A percentile compares a stretch with the other conserved stretches of the same genome.
phyloP scores from a whole-genome alignment of 2,329 filamentous ascomycete genomes.

The Fusarium sp. region DNA sequence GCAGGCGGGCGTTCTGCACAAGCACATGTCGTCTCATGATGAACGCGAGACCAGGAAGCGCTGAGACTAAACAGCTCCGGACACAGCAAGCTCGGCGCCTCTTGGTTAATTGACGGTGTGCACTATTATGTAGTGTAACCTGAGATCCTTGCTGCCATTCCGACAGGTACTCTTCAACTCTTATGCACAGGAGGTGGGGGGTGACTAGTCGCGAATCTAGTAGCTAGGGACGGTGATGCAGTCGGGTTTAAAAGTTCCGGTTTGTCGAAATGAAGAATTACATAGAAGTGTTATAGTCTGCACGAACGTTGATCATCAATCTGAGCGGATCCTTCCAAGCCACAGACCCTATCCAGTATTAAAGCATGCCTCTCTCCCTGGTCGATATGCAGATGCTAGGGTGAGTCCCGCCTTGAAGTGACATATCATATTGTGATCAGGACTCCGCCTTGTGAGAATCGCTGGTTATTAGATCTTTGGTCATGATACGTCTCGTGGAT shows the following conservation, averaged over 20 bases:
- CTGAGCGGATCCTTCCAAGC: slow-evolving; percentile 33
- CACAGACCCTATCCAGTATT: slow-evolving; percentile 18
- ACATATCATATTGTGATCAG: slow-evolving; percentile 46
- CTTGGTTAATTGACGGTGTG: slow-evolving; percentile 26
- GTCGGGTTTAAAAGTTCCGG: slow-evolving; percentile 5
- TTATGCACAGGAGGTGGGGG: slow-evolving; percentile 32
- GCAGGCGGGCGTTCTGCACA: slow-evolving; percentile 15
- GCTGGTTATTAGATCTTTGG: slow-evolving; percentile 2
- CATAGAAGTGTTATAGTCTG: slow-evolving; percentile 15
- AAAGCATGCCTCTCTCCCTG: slow-evolving; percentile 29
- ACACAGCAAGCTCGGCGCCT: slow-evolving; percentile 20
- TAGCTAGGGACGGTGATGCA: neutral
- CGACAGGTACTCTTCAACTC: slow-evolving; percentile 19
- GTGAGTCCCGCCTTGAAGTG: slow-evolving; percentile 40
- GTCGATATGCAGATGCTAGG: slow-evolving; percentile 39
- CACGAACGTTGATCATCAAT: slow-evolving; percentile 24
- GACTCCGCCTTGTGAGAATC: slow-evolving; percentile 29
- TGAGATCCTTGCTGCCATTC: slow-evolving; percentile 34
- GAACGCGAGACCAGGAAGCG: slow-evolving; percentile 13
- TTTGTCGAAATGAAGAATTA: slow-evolving; percentile 12
- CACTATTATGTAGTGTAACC: slow-evolving; percentile 18
- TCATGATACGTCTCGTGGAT: slow-evolving; percentile 20
- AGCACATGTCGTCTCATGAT: slow-evolving; percentile 26
- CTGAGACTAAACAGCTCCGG: slow-evolving; percentile 16
- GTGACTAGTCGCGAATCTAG: slow-evolving; percentile 5